Conservation (phyloP, 1,284 basidiomycete species). For the Agaricales sp. region DNA sequence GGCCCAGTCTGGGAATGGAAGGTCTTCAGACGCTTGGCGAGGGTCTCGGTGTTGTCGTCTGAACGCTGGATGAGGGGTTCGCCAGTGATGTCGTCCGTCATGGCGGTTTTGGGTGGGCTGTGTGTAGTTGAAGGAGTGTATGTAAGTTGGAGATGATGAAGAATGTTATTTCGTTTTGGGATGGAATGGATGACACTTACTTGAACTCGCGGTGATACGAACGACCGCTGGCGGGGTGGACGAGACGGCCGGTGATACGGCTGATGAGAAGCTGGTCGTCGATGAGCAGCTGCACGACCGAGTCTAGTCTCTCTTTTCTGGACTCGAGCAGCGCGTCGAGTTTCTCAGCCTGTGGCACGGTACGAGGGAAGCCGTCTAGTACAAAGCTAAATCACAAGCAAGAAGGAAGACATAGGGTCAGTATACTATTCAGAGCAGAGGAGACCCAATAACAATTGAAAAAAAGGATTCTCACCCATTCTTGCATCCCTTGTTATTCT, state of each 20-base stretch:
- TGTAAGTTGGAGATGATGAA: background rate
- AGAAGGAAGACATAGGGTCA: slow-evolving; percentile 1
- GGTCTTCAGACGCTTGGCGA: slow-evolving; percentile 78
- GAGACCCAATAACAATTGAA: slow-evolving; percentile 1
- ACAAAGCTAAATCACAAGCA: slow-evolving; percentile 63
- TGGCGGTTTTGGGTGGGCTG: slow-evolving; percentile 92
- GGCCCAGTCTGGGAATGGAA: slow-evolving; percentile 93
- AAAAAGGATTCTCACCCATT: slow-evolving; percentile 64
- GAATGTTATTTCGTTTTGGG: background rate
- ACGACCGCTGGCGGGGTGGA: slow-evolving; percentile 85
- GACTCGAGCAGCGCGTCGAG: slow-evolving; percentile 83
- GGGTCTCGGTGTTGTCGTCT: slow-evolving; percentile 89
- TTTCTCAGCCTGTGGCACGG: slow-evolving; percentile 95
- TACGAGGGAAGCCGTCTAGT: slow-evolving; percentile 96
- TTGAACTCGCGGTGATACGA: slow-evolving; percentile 94
- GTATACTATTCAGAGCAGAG: background rate
- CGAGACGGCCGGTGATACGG: slow-evolving; percentile 91
- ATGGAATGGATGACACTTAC: slow-evolving; percentile 39
- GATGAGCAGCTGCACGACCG: slow-evolving; percentile 87
- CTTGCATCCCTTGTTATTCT: slow-evolving; percentile 88
- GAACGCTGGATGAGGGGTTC: slow-evolving; percentile 91
- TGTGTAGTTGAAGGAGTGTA: slow-evolving; percentile 7
- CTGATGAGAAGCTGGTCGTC: slow-evolving; percentile 94
- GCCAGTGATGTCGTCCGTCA: slow-evolving; percentile 91
- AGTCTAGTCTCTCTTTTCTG: slow-evolving; percentile 84